phyloP scores from a whole-genome alignment of 2,329 filamentous ascomycete species.

The Alternaria brassicae region DNA sequence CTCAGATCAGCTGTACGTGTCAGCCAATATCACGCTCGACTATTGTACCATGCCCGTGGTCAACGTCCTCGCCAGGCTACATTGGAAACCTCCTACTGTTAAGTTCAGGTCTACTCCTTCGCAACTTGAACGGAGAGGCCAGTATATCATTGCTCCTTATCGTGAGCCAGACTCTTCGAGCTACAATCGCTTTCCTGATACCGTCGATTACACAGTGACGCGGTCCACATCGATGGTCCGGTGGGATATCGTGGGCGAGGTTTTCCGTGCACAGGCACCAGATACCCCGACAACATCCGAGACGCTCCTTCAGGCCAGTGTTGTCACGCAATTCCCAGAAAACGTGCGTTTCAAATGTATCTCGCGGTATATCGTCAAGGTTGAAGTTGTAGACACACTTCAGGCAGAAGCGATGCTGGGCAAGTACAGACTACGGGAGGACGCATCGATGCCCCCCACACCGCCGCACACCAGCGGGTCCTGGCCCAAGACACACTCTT shows the following conservation, averaged over 20 bases:
- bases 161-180: neutral
- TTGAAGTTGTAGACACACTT: slow-evolving; percentile 10
- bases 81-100: slow-evolving; percentile 33
- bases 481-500: neutral
- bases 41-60: slow-evolving; percentile 12
- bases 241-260: slow-evolving; percentile 28
- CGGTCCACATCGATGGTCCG: slow-evolving; percentile 15
- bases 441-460: neutral
- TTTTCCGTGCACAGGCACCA: slow-evolving; percentile 34
- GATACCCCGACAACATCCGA: slow-evolving; percentile 1
- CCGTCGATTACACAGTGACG: slow-evolving; percentile 20
- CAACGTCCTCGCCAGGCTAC: slow-evolving; percentile 25
- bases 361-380: slow-evolving; percentile 38
- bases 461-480: slow-evolving; percentile 7
- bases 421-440: neutral
- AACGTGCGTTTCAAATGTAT: slow-evolving; percentile 40
- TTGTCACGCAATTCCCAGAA: slow-evolving; percentile 33
- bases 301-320: slow-evolving; percentile 23
- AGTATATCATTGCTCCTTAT: slow-evolving; percentile 33
- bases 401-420: neutral
- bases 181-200: slow-evolving; percentile 3
- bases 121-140: slow-evolving; percentile 16
- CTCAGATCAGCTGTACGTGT: slow-evolving; percentile 20
- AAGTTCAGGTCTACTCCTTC: slow-evolving; percentile 25
- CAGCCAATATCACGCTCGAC: slow-evolving; percentile 20